Percentiles rank a stretch among this genome's conserved stretches.
Conservation (phyloP, 2,329 filamentous ascomycete genomes). For the Talaromyces sp. region DNA sequence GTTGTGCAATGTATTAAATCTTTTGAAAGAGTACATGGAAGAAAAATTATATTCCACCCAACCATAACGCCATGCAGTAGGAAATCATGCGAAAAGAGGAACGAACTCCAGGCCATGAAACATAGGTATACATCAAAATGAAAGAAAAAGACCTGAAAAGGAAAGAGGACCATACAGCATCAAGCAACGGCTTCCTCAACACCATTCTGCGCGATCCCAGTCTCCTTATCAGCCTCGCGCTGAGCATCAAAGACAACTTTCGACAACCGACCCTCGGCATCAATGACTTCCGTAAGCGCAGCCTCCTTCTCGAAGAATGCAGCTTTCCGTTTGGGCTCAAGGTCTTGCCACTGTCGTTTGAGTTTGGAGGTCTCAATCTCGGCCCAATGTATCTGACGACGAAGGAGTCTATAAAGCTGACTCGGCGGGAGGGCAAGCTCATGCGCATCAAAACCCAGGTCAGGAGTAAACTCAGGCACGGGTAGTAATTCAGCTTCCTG, state of each 20-base stretch:
- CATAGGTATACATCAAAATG: slow-evolving; percentile 4
- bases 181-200: slow-evolving; percentile 12
- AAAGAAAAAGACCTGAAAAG: neutral
- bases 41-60: slow-evolving; percentile 3
- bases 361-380: slow-evolving; percentile 44
- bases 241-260: slow-evolving; percentile 29
- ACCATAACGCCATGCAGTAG: slow-evolving; percentile 9
- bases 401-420: slow-evolving; percentile 47
- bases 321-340: slow-evolving; percentile 37
- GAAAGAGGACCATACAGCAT: neutral
- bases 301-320: slow-evolving; percentile 46
- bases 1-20: neutral
- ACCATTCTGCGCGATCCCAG: slow-evolving; percentile 19
- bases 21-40: neutral
- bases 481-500: slow-evolving; percentile 37
- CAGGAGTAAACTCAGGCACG: slow-evolving; percentile 40
- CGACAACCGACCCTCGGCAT: slow-evolving; percentile 42
- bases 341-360: slow-evolving; percentile 40
- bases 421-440: slow-evolving; percentile 44
- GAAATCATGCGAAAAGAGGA: neutral
- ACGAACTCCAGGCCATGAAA: slow-evolving; percentile 12
- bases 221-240: slow-evolving; percentile 17
- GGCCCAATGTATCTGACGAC: slow-evolving; percentile 50
- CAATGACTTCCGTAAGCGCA: slow-evolving; percentile 45
- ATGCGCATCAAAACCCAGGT: slow-evolving; percentile 45